These are phyloP conservation scores for Aspergillus homomorphus DNA, from an alignment of 495 filamentous ascomycete species.

Conservation along the genomic window DNA sequence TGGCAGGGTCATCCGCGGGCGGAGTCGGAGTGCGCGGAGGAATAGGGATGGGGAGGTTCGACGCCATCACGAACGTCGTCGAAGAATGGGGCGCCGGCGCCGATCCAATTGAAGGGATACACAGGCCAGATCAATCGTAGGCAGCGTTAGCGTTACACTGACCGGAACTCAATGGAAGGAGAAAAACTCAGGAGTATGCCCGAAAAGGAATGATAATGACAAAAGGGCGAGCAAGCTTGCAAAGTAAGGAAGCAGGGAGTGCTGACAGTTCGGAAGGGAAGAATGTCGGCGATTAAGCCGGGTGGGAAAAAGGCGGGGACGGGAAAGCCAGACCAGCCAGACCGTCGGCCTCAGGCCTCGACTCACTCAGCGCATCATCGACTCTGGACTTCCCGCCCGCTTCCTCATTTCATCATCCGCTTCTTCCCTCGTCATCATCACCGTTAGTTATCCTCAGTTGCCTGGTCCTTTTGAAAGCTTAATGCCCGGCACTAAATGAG, in stretches of 20 bases:
- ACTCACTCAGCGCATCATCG: conserved; percentile 39
- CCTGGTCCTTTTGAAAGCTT: not conserved
- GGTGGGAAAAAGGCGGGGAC: conserved; percentile 11
- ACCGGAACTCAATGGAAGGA: not conserved
- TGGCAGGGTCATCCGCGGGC: conserved; percentile 53
- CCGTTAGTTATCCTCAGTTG: not conserved
- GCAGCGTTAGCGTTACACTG: not conserved
- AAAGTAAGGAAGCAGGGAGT: conserved; percentile 1
- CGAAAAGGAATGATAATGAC: not conserved
- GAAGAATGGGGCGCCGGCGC: conserved; percentile 9
- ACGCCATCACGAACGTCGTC: conserved; percentile 45
- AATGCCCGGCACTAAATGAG: not conserved
- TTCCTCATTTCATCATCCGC: conserved; percentile 31
- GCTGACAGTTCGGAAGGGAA: not conserved
- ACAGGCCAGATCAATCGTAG: not conserved
- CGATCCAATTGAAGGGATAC: not conserved
- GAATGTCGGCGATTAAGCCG: not conserved
- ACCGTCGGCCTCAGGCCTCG: conserved; percentile 26
- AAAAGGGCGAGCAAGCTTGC: too few relatives aligned
- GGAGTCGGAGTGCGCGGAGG: conserved; percentile 70
- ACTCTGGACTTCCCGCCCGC: conserved; percentile 21
- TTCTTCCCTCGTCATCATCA: not conserved
- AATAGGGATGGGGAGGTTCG: conserved; percentile 57
- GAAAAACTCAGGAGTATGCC: not conserved
- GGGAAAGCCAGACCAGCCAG: not conserved